These are phyloP conservation scores for Diplodia seriata DNA, from an alignment of 2,329 filamentous ascomycete species.

Conservation along the genomic window DNA sequence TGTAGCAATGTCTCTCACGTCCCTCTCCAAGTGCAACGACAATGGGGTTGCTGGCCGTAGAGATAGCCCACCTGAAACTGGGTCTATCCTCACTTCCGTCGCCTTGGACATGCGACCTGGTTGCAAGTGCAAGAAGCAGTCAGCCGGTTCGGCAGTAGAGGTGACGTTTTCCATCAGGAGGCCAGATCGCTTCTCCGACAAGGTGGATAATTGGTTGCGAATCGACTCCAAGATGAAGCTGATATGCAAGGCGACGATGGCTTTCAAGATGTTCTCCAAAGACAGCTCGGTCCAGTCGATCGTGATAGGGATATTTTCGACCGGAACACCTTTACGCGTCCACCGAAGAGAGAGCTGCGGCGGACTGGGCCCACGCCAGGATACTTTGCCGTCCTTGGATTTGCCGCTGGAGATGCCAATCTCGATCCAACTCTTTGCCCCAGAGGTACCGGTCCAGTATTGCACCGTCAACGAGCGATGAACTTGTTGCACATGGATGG, in stretches of 20 bases:
- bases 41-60: conserved; percentile 64
- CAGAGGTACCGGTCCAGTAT: conserved; percentile 80
- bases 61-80: conserved; percentile 77
- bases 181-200: conserved; percentile 64
- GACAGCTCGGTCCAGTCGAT: conserved; percentile 74
- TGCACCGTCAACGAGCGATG: conserved; percentile 85
- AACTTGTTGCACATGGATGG: conserved; percentile 77
- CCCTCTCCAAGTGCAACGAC: conserved; percentile 62
- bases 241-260: conserved; percentile 77
- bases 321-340: conserved; percentile 83
- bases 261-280: conserved; percentile 74
- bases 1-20: conserved; percentile 67
- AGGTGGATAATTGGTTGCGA: conserved; percentile 64
- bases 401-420: conserved; percentile 77
- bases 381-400: conserved; percentile 44
- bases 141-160: conserved; percentile 67
- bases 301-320: conserved; percentile 69
- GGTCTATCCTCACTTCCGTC: conserved; percentile 72
- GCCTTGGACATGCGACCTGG: conserved; percentile 67
- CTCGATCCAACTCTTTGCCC: conserved; percentile 88
- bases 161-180: conserved; percentile 65
- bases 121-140: conserved; percentile 72
- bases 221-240: conserved; percentile 73
- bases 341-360: conserved; percentile 70
- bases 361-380: conserved; percentile 45